These are phyloP conservation scores for Lobosporangium transversale DNA, from an alignment of 192 early-diverging fungal genomes.

Conservation along the genomic window DNA sequence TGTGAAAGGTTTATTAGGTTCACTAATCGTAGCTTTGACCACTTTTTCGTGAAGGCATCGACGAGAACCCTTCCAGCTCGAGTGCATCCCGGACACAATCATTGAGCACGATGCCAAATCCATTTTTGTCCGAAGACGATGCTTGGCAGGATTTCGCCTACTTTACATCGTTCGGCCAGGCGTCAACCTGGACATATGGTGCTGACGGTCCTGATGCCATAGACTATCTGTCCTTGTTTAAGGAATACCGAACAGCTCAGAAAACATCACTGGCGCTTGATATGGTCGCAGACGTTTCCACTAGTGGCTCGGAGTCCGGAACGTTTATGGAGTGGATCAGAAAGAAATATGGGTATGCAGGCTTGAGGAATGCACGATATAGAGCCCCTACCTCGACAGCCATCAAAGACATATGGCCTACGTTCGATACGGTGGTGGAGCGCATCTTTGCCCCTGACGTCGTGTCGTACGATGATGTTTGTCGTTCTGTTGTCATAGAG, in stretches of 20 bases:
- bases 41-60: no score
- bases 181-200: neutral
- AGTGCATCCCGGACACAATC: no score
- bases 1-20: no score
- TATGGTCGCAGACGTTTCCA: neutral
- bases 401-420: neutral
- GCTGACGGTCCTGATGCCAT: neutral
- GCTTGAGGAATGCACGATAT: neutral
- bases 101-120: neutral
- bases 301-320: neutral
- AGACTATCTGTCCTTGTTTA: neutral
- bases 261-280: neutral
- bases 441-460: neutral
- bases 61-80: no score
- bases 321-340: neutral
- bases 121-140: neutral
- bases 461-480: no score
- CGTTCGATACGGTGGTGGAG: neutral
- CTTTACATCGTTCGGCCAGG: neutral
- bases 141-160: neutral
- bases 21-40: no score
- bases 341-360: neutral
- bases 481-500: no score
- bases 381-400: neutral
- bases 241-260: neutral